Evolutionary conservation across 108 stramenopile species (phyloP), one percentile per base, ranked within the genome.

Genomic region (Conticribra guillardii): DNA sequence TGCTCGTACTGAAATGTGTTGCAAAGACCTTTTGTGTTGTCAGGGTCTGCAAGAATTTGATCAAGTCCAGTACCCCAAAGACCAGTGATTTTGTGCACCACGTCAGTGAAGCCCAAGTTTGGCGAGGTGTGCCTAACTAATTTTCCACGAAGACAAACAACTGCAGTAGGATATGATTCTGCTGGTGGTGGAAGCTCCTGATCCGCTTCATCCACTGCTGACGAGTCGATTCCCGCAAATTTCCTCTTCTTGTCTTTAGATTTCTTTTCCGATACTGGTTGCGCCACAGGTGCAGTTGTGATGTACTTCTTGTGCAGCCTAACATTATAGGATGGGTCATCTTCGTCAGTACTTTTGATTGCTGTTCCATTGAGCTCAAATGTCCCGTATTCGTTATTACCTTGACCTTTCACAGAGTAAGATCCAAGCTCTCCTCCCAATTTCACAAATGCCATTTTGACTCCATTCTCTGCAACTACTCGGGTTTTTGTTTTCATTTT

Each of bases 1-100:
- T 95, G 91, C 64, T 95, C 91, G 63, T 91, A 95, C 48, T 95
- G 89, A 61, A 95, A 95, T 54, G 74, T 71, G 55, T 88, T 89
- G 65, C 84, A 90, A 28, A 87, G 46, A 4, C 86, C 89, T 15
- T 60, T 54, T 17, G 31, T 59, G 55, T 89, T 90, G 26, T 90
- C 76, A 3, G 90, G 90, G 44, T 91, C 89, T 0, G 77, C 79
- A 19, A 85, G 50, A 32, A 95, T 82, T 11, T 78, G 34, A 59
- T 90, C 79, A 5, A 95, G 65, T 50, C 91, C 88, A 64, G 63
- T 67, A 4, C 91, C 76, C 94, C 94, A 95, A 65, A 91, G 71
- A 7, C 94, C 94, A 53, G 71, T 62, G 28, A 92, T 88, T 41
- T 82, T 77, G 51, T 92, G 88, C 21, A 89, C 76, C 1, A 85